Base-by-base conservation (phyloP, 352 stramenopile genomes). In the Globisporangium canariense region DNA sequence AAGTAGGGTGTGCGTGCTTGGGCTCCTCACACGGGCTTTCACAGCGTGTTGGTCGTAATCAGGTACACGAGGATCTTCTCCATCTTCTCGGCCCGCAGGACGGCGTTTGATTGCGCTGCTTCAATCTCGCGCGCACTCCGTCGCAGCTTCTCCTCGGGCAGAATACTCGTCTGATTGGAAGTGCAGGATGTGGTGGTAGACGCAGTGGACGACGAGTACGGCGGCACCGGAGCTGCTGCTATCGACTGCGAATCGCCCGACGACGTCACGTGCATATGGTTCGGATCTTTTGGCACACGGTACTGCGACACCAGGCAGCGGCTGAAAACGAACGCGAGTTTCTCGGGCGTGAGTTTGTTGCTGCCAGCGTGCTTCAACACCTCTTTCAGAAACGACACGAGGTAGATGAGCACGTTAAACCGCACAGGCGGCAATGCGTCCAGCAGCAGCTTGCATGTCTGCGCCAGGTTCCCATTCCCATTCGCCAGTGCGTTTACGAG, bases 401-500 rank as follows among this genome's bases (percentile, higher is more conserved):
- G 70, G 70, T 99, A 99, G 14, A 99, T 91, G 50, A 99, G 94
- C 7, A 97, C 84, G 74, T 99, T 99, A 80, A 98, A 99, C 28
- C 96, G 78, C 61, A 98, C 87, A 9, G 95, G 91, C 20, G 93
- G 78, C n/a, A 99, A 77, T n/a, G 69, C 68, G 58, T 94, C 82
- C 2, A 97, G 61, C 14, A 94, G 63, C 2, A 75, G 54, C 25
- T 76, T 73, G 62, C 80, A 90, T 74, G 89, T 73, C 83, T 97
- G 78, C 69, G 86, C 64, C 77, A 89, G 74, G 89, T 95, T 84
- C 80, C 90, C 79, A 30, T 77, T 78, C 0, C 70, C 71, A 61
- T 74, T 77, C 18, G 68, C 62, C 0, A 90, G 53, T 14, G 93
- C 75, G 7, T 77, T 83, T 1, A 88, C 80, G 36, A 98, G 84